phyloP scores from a whole-genome alignment of 495 filamentous ascomycete species.

The Filosporella fistucella region DNA sequence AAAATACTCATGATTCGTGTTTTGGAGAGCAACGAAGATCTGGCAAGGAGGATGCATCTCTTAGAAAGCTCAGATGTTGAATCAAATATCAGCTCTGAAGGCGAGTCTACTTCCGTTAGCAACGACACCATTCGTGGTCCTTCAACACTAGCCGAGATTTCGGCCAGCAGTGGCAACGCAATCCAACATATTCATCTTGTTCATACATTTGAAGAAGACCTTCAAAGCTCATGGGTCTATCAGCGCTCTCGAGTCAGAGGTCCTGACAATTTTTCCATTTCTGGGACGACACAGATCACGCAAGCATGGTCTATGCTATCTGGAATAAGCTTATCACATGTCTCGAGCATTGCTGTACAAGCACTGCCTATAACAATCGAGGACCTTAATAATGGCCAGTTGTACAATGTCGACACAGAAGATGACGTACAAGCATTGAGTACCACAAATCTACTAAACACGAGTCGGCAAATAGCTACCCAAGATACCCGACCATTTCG shows the following conservation, averaged over 20 bases:
- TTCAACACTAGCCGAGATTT: not conserved
- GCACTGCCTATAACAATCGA: not conserved
- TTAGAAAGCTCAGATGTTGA: not conserved
- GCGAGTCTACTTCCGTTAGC: not conserved
- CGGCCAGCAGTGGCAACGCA: too few species aligned
- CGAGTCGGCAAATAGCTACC: too few species aligned
- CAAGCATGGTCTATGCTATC: constrained; percentile 9
- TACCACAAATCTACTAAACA: too few species aligned
- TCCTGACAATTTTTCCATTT: constrained; percentile 1
- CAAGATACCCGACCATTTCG: too few species aligned
- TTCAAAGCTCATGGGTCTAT: constrained; percentile 7
- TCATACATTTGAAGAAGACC: not conserved
- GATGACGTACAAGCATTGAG: too few species aligned
- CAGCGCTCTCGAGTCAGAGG: not conserved
- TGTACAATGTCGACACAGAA: constrained; percentile 47
- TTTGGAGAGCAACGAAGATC: constrained; percentile 1
- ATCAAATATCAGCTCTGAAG: constrained; percentile 1
- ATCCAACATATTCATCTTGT: not conserved
- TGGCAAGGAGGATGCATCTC: not conserved
- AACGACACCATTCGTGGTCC: not conserved
- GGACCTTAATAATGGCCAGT: constrained; percentile 42
- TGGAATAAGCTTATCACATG: constrained; percentile 6
- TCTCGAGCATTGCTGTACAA: constrained; percentile 1
- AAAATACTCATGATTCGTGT: not conserved
- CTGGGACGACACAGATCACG: too few species aligned